Conservation (phyloP, 2,329 filamentous ascomycete species). For the Diaporthe eres region DNA sequence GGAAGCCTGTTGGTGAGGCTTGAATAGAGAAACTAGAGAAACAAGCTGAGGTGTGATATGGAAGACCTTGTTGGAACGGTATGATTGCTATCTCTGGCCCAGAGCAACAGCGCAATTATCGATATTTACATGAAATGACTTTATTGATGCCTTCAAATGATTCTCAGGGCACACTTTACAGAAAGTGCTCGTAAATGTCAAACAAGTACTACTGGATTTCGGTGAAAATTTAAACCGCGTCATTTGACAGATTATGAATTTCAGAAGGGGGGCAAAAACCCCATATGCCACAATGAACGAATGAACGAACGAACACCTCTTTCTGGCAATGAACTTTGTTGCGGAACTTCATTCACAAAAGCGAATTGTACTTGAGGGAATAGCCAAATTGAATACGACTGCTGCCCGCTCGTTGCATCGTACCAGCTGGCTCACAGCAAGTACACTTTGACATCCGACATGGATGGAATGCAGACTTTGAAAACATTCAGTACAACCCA, state of each 20-base stretch:
- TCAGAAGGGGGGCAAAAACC: background rate
- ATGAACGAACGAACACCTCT: too few relatives aligned
- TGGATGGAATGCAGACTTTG: background rate
- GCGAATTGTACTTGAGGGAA: fast-evolving
- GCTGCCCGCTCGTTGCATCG: background rate
- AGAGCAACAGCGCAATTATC: too few relatives aligned
- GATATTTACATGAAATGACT: background rate
- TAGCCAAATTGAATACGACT: background rate
- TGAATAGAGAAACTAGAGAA: background rate
- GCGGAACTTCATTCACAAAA: background rate
- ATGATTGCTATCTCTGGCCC: too few relatives aligned
- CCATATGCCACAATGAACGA: too few relatives aligned
- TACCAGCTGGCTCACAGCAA: background rate
- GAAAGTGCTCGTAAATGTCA: background rate
- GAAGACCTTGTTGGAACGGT: too few relatives aligned
- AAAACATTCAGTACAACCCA: background rate
- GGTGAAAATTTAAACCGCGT: too few relatives aligned
- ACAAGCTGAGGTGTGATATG: background rate
- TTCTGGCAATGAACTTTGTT: fast-evolving
- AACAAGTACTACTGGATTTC: background rate
- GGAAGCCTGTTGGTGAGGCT: constrained; percentile 22
- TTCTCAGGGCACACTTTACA: background rate
- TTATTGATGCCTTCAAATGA: background rate
- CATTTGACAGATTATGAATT: background rate
- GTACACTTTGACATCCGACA: background rate